These are phyloP conservation scores for Phytophthora pistaciae DNA, from an alignment of 352 stramenopile species.

Conservation along the genomic window DNA sequence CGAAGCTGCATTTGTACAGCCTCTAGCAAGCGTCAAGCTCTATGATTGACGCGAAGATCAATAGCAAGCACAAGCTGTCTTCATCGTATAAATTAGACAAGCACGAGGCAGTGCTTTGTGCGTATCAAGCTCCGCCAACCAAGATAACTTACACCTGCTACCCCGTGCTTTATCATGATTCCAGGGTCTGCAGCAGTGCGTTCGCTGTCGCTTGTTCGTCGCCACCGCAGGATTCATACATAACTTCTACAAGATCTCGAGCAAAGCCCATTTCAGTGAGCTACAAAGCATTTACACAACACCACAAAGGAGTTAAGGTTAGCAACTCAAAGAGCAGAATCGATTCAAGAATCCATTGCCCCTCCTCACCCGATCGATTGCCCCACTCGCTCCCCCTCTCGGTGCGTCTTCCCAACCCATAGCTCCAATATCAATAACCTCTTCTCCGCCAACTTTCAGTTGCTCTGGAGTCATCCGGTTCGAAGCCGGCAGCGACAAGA, in stretches of 20 bases:
- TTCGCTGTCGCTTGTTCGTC: constrained; percentile 68
- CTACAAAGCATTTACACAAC: constrained; percentile 32
- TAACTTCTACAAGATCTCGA: constrained; percentile 50
- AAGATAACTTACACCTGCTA: background rate
- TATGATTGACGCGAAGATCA: background rate
- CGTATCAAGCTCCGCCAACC: background rate
- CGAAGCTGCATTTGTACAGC: background rate
- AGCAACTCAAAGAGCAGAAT: background rate
- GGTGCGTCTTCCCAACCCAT: background rate
- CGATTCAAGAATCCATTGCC: background rate
- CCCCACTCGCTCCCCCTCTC: background rate
- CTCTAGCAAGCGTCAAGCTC: background rate
- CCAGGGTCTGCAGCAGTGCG: constrained; percentile 64
- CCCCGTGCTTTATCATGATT: constrained; percentile 17
- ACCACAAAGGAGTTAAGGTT: constrained; percentile 1
- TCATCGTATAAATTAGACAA: background rate
- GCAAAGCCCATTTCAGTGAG: constrained; percentile 70
- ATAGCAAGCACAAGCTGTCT: background rate
- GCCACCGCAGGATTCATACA: constrained; percentile 71
- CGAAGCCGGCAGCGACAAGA: constrained; percentile 33
- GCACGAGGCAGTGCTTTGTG: background rate
- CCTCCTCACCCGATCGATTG: constrained; percentile 45
- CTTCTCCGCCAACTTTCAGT: constrained; percentile 3
- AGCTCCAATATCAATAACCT: constrained; percentile 24
- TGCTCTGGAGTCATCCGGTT: constrained; percentile 5